Conservation (phyloP, 2,329 filamentous ascomycete species). For the Colletotrichum spaethianum region DNA sequence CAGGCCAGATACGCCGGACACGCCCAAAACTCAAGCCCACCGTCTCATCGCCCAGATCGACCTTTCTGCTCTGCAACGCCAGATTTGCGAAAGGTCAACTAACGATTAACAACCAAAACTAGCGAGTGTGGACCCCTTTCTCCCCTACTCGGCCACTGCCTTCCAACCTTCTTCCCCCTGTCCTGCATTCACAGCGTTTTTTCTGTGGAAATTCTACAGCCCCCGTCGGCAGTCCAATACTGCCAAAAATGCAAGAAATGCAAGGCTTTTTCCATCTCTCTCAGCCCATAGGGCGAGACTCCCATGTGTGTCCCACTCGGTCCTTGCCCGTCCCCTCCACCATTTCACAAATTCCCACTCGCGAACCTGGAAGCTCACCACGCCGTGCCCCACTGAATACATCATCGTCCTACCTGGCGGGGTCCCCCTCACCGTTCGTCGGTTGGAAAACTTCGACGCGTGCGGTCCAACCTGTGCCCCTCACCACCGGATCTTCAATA, state of each 20-base stretch:
- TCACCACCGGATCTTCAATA: slow-evolving; percentile 10
- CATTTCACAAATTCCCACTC: not conserved
- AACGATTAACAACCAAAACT: not conserved
- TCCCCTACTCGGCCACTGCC: not conserved
- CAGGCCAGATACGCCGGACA: not conserved
- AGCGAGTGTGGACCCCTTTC: not conserved
- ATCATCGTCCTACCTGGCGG: slow-evolving; percentile 39
- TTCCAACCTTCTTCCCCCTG: not conserved
- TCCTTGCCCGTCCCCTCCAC: slow-evolving; percentile 15
- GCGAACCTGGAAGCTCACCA: slow-evolving; percentile 27
- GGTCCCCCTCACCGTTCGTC: slow-evolving; percentile 31
- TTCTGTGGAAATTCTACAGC: slow-evolving; percentile 18
- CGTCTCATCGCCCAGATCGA: not conserved
- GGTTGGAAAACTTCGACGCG: slow-evolving; percentile 33
- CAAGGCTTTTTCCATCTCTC: slow-evolving; percentile 10
- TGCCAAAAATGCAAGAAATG: not conserved
- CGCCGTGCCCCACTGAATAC: slow-evolving; percentile 32
- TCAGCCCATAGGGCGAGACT: slow-evolving; percentile 17
- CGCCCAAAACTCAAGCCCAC: not conserved
- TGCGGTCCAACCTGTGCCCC: slow-evolving; percentile 1
- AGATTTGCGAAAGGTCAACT: not conserved
- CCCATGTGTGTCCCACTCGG: slow-evolving; percentile 2
- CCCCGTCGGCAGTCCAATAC: not conserved
- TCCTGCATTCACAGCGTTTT: slow-evolving; percentile 20
- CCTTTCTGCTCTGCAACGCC: not conserved